Evolutionary conservation across 1,284 basidiomycete species (phyloP).

Genomic region (Ustilago trichophora): DNA sequence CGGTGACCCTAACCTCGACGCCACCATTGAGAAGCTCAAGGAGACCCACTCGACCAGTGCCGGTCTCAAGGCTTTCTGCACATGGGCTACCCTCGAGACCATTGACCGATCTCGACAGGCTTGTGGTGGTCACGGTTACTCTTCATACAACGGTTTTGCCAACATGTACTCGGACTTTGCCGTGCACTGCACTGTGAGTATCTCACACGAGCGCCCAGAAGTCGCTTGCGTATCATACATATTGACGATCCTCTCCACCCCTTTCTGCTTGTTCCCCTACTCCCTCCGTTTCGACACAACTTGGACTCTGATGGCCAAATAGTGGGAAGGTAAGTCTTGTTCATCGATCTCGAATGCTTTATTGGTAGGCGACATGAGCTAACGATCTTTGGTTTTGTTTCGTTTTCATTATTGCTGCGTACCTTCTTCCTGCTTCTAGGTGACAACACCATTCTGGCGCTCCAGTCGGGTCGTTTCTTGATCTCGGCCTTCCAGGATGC

Average conservation of each 20-base stretch:
- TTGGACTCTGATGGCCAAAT: not conserved
- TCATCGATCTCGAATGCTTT: too few species aligned
- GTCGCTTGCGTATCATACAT: not conserved
- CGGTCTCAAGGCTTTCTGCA: constrained; percentile 73
- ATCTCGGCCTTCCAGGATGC: constrained; percentile 70
- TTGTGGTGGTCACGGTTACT: constrained; percentile 73
- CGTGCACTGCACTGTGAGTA: constrained; percentile 64
- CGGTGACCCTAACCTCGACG: constrained; percentile 63
- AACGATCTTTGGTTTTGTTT: too few species aligned
- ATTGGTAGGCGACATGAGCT: too few species aligned
- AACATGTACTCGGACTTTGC: constrained; percentile 71
- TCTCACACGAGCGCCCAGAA: not conserved
- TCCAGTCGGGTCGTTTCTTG: constrained; percentile 71
- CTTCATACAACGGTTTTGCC: constrained; percentile 71
- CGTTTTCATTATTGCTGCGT: too few species aligned
- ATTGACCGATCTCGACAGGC: constrained; percentile 72
- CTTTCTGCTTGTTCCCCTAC: not conserved
- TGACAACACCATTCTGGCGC: constrained; percentile 71
- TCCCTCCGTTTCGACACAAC: not conserved
- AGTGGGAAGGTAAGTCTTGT: constrained; percentile 10
- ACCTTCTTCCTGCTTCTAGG: constrained; percentile 41
- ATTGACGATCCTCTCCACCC: not conserved
- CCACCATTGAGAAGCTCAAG: constrained; percentile 70
- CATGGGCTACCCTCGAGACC: constrained; percentile 72
- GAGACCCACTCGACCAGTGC: constrained; percentile 73